A percentile compares a stretch with the other conserved stretches of the same genome.
These are phyloP conservation scores for Conticribra weissflogii DNA, from an alignment of 108 stramenopile species.

Conservation along the genomic window DNA sequence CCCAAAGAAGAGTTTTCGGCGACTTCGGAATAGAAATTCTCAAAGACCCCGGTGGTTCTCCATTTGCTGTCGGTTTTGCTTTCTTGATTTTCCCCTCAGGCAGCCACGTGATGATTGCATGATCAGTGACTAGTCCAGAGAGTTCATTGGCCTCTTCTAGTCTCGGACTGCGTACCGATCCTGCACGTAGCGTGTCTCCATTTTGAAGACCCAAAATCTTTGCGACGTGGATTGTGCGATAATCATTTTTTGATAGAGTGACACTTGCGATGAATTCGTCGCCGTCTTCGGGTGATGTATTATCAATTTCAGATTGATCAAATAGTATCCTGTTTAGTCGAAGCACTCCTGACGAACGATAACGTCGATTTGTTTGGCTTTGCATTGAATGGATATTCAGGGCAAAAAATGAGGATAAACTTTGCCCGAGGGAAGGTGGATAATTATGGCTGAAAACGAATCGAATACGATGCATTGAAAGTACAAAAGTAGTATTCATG, in stretches of 20 bases:
- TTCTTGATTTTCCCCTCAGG: constrained; percentile 86
- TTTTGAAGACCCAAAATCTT: constrained; percentile 71
- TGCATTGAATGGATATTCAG: too few species aligned
- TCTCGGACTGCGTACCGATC: constrained; percentile 52
- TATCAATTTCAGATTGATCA: constrained; percentile 56
- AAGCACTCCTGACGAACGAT: constrained; percentile 9
- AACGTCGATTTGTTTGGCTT: too few species aligned
- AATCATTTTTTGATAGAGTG: constrained; percentile 71
- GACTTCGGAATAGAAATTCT: constrained; percentile 51
- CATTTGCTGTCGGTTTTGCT: constrained; percentile 65
- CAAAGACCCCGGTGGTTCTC: constrained; percentile 79
- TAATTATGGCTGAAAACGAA: too few species aligned
- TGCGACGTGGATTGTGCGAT: constrained; percentile 83
- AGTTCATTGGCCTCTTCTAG: constrained; percentile 14
- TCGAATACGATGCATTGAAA: too few species aligned
- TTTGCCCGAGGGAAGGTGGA: too few species aligned
- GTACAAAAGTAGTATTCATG: too few species aligned
- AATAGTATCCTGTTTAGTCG: constrained; percentile 79
- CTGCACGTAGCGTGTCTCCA: constrained; percentile 78
- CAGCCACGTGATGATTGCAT: constrained; percentile 76
- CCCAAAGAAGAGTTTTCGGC: constrained; percentile 24
- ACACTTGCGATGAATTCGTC: constrained; percentile 46
- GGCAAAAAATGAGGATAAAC: too few species aligned
- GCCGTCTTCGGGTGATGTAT: not conserved
- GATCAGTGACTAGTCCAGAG: constrained; percentile 66